phyloP scores from a whole-genome alignment of 148 eudicot species.

The Mesembryanthemum crystallinum region DNA sequence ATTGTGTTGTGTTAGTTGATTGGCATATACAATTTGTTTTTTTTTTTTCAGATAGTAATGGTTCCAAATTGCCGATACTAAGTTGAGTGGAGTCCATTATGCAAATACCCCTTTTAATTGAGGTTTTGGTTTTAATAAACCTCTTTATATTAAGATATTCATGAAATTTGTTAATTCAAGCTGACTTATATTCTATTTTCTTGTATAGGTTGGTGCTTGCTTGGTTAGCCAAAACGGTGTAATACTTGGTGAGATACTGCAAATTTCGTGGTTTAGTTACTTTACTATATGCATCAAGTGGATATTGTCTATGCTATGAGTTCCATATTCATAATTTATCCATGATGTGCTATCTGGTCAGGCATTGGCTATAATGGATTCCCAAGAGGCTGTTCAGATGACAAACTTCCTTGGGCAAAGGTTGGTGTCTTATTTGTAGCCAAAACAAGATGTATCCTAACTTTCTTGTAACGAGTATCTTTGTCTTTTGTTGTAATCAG shows the following conservation, averaged over 20 bases:
- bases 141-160: not conserved
- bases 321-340: conserved; percentile 1
- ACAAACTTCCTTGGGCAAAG: conserved; percentile 95
- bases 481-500: conserved; percentile 33
- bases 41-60: not conserved
- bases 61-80: not conserved
- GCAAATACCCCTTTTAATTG: not conserved
- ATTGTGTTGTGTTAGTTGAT: too few relatives aligned
- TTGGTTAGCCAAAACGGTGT: conserved; percentile 74
- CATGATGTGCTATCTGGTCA: conserved; percentile 31
- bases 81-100: not conserved
- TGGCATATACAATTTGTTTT: not conserved
- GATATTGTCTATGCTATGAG: not conserved
- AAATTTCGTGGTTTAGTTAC: conserved; percentile 7
- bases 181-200: not conserved
- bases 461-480: not conserved
- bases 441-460: not conserved
- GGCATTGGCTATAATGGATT: conserved; percentile 98
- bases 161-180: not conserved
- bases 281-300: not conserved
- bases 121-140: too few relatives aligned
- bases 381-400: conserved; percentile 95
- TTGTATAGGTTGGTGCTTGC: conserved; percentile 72
- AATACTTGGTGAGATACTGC: conserved; percentile 59
- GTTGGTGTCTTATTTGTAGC: conserved; percentile 32